Percentiles rank a stretch among this genome's conserved stretches.
phyloP scores from a whole-genome alignment of 371 early-diverging fungal genomes.

The Capniomyces stellatus region DNA sequence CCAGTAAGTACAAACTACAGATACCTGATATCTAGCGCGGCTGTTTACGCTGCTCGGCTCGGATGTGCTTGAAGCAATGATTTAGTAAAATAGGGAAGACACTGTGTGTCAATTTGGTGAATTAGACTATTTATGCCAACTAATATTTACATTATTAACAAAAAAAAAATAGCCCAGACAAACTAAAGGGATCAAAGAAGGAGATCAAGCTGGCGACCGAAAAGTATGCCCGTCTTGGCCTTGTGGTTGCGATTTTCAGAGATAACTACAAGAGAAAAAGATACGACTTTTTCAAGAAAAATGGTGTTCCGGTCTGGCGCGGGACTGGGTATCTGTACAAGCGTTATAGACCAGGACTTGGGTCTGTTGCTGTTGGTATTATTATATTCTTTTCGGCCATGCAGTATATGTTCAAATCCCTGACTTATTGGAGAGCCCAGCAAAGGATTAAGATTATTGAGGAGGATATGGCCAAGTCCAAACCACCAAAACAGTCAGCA shows the following conservation, averaged over 20 bases:
- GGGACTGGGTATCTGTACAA: conserved; percentile 65
- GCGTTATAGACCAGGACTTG: conserved; percentile 63
- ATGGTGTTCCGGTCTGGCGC: conserved; percentile 77
- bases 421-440: conserved; percentile 43
- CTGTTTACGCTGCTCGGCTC: no score
- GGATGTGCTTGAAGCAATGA: no score
- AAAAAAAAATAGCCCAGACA: conserved; percentile 5
- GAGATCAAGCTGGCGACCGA: conserved; percentile 1
- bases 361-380: conserved; percentile 35
- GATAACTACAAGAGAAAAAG: conserved; percentile 44
- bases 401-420: conserved; percentile 43
- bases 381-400: conserved; percentile 31
- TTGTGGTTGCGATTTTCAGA: conserved; percentile 47
- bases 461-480: not conserved
- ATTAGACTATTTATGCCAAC: no score
- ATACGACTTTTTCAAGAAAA: conserved; percentile 68
- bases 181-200: conserved; percentile 1
- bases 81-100: no score
- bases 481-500: not conserved
- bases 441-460: conserved; percentile 28
- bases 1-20: conserved; percentile 59
- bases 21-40: no score
- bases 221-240: conserved; percentile 44
- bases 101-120: no score
- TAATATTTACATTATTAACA: no score